Base-by-base conservation (phyloP, 2,329 filamentous ascomycete species). In the Penicillium rolfsii region DNA sequence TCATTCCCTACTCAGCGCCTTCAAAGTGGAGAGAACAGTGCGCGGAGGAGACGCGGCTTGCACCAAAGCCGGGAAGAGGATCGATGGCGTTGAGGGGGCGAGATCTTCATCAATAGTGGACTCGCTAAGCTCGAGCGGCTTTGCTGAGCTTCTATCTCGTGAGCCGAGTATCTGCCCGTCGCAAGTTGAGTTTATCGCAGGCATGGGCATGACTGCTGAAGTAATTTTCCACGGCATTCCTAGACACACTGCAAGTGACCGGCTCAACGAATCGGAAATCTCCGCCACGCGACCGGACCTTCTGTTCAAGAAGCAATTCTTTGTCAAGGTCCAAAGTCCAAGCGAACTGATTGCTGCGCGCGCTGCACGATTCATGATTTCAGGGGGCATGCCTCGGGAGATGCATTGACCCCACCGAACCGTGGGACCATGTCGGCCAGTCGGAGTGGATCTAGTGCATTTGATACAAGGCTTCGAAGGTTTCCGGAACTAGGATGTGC, bases 371-470 rank as follows among this genome's bases (percentile, higher is more conserved):
- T 26, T 24, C 30, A n/a, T n/a, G 45, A 48, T 48, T 48, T 48
- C 45, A 48, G 45, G 45, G 45, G 45, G 26, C 45, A 48, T 48
- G 45, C 45, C 26, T 48, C 45, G 14, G 16, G 14, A 16, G 26
- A 48, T 48, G 45, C 45, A 48, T 19, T 48, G 45, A 48, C 45
- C 45, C 45, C 24, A 48, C 26, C 7, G 45, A 30, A n/a, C 45
- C 26, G 45, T 28, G 45, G 24, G 14, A 48, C 24, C 16, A 48
- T 4, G 7, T 30, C n/a, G 45, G 26, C 45, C 26, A 48, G 26
- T 30, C 24, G 45, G 45, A 48, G 45, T 2, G 28, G 14, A 24
- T 30, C 14, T 48, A 16, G 45, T n/a, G 6, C n/a, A n/a, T 48
- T 4, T 12, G 9, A 48, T 30, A 30, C 45, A 16, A 30, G 45